Evolutionary conservation across 2,329 filamentous ascomycete species (phyloP).

Genomic region (Colletotrichum sp.): DNA sequence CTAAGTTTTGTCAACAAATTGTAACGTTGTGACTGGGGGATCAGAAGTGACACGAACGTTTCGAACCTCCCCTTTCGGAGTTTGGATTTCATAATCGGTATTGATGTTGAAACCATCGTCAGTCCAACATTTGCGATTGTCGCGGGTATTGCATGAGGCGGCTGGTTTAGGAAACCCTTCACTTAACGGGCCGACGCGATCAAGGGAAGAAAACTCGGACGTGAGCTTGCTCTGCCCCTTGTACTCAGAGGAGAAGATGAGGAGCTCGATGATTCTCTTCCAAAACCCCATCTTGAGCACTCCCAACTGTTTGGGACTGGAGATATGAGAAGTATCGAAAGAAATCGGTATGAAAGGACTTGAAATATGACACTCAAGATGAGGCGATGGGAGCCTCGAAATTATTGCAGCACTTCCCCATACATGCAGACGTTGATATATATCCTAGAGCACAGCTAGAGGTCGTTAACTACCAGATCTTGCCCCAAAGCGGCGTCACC

Average conservation of each 20-base stretch:
- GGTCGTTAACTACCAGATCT: background rate
- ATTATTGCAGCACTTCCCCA: no score
- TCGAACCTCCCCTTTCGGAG: no score
- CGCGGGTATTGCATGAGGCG: accelerated
- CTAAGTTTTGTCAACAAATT: no score
- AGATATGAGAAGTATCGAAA: accelerated
- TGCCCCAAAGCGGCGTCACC: background rate
- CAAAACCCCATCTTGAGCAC: background rate
- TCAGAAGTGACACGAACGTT: no score
- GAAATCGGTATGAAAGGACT: no score
- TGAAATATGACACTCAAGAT: background rate
- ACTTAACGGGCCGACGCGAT: accelerated
- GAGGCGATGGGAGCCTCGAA: no score
- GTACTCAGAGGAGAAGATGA: background rate
- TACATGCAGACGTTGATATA: no score
- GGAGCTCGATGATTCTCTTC: background rate
- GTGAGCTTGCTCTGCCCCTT: background rate
- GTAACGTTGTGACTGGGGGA: no score
- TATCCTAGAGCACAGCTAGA: no score
- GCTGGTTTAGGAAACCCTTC: accelerated
- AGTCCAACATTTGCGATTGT: background rate
- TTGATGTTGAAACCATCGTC: no score
- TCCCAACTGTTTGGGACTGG: background rate
- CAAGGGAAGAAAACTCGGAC: no score
- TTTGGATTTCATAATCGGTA: no score